Conservation (phyloP, 192 early-diverging fungal species). For the Mortierella alpina region DNA sequence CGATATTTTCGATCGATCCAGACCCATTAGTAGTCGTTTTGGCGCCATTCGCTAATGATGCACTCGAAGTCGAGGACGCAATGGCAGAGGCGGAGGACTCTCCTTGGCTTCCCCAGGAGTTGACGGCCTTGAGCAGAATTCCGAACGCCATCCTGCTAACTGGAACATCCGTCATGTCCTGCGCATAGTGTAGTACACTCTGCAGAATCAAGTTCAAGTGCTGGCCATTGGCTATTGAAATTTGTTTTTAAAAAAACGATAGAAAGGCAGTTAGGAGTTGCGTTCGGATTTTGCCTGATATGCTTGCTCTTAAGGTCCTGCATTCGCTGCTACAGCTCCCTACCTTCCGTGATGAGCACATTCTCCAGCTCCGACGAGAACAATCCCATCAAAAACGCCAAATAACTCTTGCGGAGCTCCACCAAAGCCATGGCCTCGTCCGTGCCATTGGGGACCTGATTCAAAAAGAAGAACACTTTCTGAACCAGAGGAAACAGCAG, state of each 20-base stretch:
- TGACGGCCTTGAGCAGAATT: conserved; percentile 74
- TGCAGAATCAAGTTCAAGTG: conserved; percentile 72
- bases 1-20: conserved; percentile 20
- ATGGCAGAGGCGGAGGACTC: conserved; percentile 19
- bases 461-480: conserved; percentile 86
- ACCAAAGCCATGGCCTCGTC: conserved; percentile 84
- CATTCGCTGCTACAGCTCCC: conserved; percentile 17
- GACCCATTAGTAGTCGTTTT: conserved; percentile 20
- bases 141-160: conserved; percentile 76
- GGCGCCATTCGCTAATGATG: conserved; percentile 22
- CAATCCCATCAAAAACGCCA: conserved; percentile 80
- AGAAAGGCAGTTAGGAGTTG: neutral
- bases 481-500: conserved; percentile 83
- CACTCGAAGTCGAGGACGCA: neutral
- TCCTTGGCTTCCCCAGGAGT: conserved; percentile 65
- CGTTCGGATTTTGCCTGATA: neutral
- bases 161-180: conserved; percentile 69
- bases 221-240: conserved; percentile 65
- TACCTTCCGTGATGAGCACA: conserved; percentile 80
- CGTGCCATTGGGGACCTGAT: conserved; percentile 85
- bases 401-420: conserved; percentile 85
- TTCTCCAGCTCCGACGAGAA: conserved; percentile 85
- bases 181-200: conserved; percentile 73
- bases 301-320: neutral
- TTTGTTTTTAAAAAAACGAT: neutral